These are phyloP conservation scores for Gremmenia infestans DNA, from an alignment of 2,329 filamentous ascomycete genomes.

Conservation along the genomic window DNA sequence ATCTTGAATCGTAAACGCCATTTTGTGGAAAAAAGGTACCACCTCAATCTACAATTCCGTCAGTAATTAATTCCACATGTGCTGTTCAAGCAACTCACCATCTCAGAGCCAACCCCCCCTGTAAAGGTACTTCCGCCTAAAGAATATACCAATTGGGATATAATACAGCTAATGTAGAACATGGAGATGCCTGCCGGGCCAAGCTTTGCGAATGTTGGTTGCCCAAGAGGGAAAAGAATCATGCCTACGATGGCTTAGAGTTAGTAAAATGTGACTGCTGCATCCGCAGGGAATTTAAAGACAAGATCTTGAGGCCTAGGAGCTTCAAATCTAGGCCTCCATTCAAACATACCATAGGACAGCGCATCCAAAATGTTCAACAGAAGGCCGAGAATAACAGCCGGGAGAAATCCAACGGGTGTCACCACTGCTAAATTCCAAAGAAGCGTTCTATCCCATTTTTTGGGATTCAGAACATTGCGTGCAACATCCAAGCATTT, in stretches of 20 bases:
- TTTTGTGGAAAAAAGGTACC: constrained; percentile 97
- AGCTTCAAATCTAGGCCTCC: not conserved
- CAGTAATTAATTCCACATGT: constrained; percentile 3
- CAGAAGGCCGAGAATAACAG: constrained; percentile 81
- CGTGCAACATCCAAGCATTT: constrained; percentile 18
- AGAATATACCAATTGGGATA: constrained; percentile 88
- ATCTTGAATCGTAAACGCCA: constrained; percentile 83
- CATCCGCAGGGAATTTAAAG: too few relatives aligned
- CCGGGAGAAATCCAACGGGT: constrained; percentile 69
- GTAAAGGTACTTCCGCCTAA: constrained; percentile 79
- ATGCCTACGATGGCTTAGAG: constrained; percentile 50
- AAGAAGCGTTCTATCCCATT: constrained; percentile 65
- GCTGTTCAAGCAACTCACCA: constrained; percentile 49
- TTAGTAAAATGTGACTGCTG: not conserved
- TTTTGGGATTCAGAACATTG: constrained; percentile 54
- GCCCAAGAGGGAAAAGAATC: constrained; percentile 90
- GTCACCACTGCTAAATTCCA: constrained; percentile 60
- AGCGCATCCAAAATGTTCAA: constrained; percentile 92
- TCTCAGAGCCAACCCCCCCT: constrained; percentile 88
- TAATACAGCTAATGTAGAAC: constrained; percentile 96
- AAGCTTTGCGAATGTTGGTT: constrained; percentile 76
- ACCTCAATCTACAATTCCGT: constrained; percentile 71
- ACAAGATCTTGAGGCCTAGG: not conserved
- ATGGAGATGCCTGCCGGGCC: constrained; percentile 95
- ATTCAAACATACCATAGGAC: constrained; percentile 67